A percentile compares a stretch with the other conserved stretches of the same genome.
These are phyloP conservation scores for Ceratobasidium sp. DNA, from an alignment of 1,284 basidiomycete species.

Conservation along the genomic window DNA sequence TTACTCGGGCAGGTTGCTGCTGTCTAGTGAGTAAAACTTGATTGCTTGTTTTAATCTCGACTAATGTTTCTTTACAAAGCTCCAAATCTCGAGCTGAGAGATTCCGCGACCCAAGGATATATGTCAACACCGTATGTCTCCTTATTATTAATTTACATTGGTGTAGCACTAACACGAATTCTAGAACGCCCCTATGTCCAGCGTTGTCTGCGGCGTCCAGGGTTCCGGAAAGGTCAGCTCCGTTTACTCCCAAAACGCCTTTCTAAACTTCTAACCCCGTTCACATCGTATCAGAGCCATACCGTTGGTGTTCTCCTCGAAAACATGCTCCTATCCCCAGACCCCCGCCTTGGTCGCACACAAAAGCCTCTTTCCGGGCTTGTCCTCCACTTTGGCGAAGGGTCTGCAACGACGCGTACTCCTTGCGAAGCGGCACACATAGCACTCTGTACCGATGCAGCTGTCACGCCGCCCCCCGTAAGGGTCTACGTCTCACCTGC, in stretches of 20 bases:
- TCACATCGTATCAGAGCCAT: slow-evolving; percentile 58
- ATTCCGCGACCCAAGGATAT: slow-evolving; percentile 54
- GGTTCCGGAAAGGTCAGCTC: slow-evolving; percentile 72
- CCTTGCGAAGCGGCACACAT: slow-evolving; percentile 78
- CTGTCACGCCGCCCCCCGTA: slow-evolving; percentile 64
- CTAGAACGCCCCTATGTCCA: slow-evolving; percentile 72
- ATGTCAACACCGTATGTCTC: slow-evolving; percentile 56
- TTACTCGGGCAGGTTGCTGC: slow-evolving; percentile 55
- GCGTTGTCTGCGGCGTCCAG: slow-evolving; percentile 70
- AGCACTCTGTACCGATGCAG: slow-evolving; percentile 59
- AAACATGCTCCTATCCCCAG: slow-evolving; percentile 71
- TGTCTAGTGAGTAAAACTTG: slow-evolving; percentile 51
- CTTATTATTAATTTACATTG: background rate
- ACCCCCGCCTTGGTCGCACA: slow-evolving; percentile 65
- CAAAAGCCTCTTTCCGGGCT: slow-evolving; percentile 70
- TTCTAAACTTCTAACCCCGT: background rate
- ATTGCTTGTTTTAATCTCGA: background rate
- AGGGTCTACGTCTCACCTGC: slow-evolving; percentile 73
- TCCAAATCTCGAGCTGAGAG: slow-evolving; percentile 44
- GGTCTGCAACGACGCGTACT: slow-evolving; percentile 64
- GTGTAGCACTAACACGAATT: background rate
- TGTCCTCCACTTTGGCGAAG: slow-evolving; percentile 77
- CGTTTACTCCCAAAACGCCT: background rate
- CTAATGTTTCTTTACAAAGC: slow-evolving; percentile 36
- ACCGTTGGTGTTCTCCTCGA: slow-evolving; percentile 75